These are phyloP conservation scores for Podaxis pistillaris DNA, from an alignment of 768 basidiomycete genomes.

Conservation along the genomic window DNA sequence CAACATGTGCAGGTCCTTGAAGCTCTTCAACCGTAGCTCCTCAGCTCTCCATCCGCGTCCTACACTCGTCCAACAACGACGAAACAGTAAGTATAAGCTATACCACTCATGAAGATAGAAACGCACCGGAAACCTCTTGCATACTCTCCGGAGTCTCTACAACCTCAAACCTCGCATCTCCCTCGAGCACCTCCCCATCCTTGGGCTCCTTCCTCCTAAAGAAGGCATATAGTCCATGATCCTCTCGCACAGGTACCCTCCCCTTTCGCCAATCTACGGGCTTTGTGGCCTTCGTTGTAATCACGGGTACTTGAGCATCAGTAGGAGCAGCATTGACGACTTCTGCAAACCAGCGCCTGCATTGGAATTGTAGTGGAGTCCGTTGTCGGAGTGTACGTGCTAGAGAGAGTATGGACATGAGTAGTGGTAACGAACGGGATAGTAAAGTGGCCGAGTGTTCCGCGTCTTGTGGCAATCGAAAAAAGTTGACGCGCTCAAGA, in stretches of 20 bases:
- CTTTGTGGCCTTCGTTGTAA: background rate
- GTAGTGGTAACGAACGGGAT: background rate
- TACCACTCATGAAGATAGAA: background rate
- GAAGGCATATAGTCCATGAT: conserved; percentile 78
- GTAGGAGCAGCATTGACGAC: conserved; percentile 16
- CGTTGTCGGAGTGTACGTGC: conserved; percentile 18
- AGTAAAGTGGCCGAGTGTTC: background rate
- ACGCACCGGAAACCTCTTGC: conserved; percentile 28
- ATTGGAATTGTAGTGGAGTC: conserved; percentile 14
- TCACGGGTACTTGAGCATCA: background rate
- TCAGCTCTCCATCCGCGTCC: conserved; percentile 86
- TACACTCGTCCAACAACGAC: conserved; percentile 26
- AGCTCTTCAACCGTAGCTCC: conserved; percentile 88
- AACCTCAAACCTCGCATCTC: conserved; percentile 52
- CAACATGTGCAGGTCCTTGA: conserved; percentile 89
- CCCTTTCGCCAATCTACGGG: conserved; percentile 15
- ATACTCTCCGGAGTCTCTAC: conserved; percentile 33
- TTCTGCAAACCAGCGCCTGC: conserved; percentile 26
- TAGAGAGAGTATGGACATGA: conserved; percentile 20
- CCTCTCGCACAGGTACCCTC: conserved; percentile 40
- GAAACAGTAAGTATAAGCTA: no score
- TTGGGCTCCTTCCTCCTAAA: conserved; percentile 54
- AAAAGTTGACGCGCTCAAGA: background rate
- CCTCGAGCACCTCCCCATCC: conserved; percentile 35
- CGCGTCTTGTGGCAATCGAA: background rate